Evolutionary conservation across 73 alveolate species (phyloP), one percentile per base, ranked within the genome.

Genomic region (Paramecium caudatum): DNA sequence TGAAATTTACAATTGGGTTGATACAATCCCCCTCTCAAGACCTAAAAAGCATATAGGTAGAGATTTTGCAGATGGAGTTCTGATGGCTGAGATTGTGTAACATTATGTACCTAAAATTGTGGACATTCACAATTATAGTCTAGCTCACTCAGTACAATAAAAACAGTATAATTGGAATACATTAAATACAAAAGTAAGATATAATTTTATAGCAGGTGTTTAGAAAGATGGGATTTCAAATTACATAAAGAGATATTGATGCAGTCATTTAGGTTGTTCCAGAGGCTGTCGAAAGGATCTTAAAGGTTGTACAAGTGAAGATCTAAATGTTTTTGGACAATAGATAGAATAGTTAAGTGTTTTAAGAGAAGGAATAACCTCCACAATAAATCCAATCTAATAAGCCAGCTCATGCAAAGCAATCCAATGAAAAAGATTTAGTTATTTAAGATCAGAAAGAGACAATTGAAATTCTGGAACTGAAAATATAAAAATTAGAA

Each of bases 11-110:
- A 96, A 96, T 82, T 98, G 99, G 99, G 95, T 98, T 0, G 99
- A 98, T 82, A 98, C 96, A 68, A 95, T 98, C 10, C 99, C 99
- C 5, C 96, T 98, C 41, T 91, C 98, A 2, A 93, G 99, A 61
- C 99, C 99, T n/a, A 98, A 98, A 91, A 94, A 97, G 78, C 98
- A 97, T 86, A 98, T 98, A 65, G 94, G 99, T 27, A 91, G 99
- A 90, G 99, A 98, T 91, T 98, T 98, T 80, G 96, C 99, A 30
- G 99, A 97, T 83, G 99, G 99, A 34, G 98, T 81, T 46, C 84
- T 95, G 46, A 84, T 94, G 90, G 99, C 99, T 4, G 99, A 97
- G 86, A 94, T 96, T 55, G 82, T 97, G 12, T 92, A 91, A 91
- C 82, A 84, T 82, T 95, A 93, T 85, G 90, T 91, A 47, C 99